Evolutionary conservation across 352 stramenopile genomes (phyloP), one percentile per base, ranked within the genome.

Genomic region (Bremia lactucae): DNA sequence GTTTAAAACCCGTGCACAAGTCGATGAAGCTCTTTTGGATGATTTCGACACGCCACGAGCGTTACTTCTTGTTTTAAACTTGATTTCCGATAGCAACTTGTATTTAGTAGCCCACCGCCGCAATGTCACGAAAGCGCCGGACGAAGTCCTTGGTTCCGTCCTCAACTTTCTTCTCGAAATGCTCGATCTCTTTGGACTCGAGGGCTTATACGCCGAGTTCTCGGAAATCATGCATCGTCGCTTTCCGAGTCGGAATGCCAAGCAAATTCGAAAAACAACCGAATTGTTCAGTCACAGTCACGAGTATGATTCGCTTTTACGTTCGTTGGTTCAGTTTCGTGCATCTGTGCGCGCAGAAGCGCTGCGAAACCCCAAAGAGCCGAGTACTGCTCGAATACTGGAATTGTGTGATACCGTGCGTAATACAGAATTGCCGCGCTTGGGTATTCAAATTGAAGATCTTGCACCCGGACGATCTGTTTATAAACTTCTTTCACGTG

Each of bases 11-110:
- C 73, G 77, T 48, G 46, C 55, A 5, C 49, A 65, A 5, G 72
- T 95, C 5, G 62, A 79, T 22, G 61, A 46, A 4, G 81, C 71
- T 15, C 52, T 97, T 18, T 46, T 65, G 9, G 66, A 95, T 41
- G 87, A 97, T 57, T 84, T 97, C 37, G 82, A 97, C 47, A 96
- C 83, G 1, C 83, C 87, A 2, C 41, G 36, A 2, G 89, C 76
- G 3, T 52, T 97, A 2, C 42, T 52, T 4, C 50, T 74, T 8
- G 28, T 96, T 6, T 49, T 80, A 13, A 65, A 87, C n/a, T 46
- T 96, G 4, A 60, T 95, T 20, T 70, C 70, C 15, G 58, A 56
- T 16, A 52, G 52, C 31, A 82, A 90, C 52, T 49, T 65, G 24
- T 83, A 86, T 31, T 50, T 87, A 37, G 16, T 86, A 10, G 43